Percentiles rank a stretch among this genome's conserved stretches.
These are phyloP conservation scores for Candida caryicola DNA, from an alignment of 805 yeast genomes.

Conservation along the genomic window DNA sequence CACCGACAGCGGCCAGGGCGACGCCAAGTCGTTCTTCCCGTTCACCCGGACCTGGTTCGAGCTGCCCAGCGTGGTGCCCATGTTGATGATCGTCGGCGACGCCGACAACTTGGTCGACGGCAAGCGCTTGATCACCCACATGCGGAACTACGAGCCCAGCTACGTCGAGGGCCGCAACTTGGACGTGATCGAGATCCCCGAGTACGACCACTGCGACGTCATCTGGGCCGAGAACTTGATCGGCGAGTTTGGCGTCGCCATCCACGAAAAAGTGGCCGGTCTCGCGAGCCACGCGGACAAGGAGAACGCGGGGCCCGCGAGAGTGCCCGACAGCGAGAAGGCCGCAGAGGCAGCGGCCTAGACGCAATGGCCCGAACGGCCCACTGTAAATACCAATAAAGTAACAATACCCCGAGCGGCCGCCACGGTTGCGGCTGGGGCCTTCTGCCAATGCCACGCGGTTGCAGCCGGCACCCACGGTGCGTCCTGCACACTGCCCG, in stretches of 20 bases:
- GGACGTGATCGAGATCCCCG: slow-evolving; percentile 45
- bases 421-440: no score
- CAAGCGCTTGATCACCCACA: slow-evolving; percentile 58
- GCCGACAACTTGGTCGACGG: slow-evolving; percentile 80
- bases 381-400: no score
- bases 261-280: slow-evolving; percentile 15
- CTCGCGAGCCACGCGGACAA: no score
- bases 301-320: no score
- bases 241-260: slow-evolving; percentile 55
- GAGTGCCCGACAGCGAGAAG: no score
- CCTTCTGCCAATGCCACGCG: no score
- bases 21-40: slow-evolving; percentile 51
- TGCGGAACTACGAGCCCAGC: slow-evolving; percentile 54
- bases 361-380: no score
- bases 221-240: slow-evolving; percentile 85
- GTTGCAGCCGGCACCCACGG: no score
- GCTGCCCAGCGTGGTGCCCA: slow-evolving; percentile 43
- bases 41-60: slow-evolving; percentile 54
- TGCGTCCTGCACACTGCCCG: no score
- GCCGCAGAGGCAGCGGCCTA: no score
- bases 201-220: slow-evolving; percentile 85
- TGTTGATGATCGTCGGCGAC: slow-evolving; percentile 68
- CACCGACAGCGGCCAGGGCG: slow-evolving; percentile 25
- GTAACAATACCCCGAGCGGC: no score
- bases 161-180: slow-evolving; percentile 36